phyloP scores from a whole-genome alignment of 2,329 filamentous ascomycete species.

The Aspergillus piperis region DNA sequence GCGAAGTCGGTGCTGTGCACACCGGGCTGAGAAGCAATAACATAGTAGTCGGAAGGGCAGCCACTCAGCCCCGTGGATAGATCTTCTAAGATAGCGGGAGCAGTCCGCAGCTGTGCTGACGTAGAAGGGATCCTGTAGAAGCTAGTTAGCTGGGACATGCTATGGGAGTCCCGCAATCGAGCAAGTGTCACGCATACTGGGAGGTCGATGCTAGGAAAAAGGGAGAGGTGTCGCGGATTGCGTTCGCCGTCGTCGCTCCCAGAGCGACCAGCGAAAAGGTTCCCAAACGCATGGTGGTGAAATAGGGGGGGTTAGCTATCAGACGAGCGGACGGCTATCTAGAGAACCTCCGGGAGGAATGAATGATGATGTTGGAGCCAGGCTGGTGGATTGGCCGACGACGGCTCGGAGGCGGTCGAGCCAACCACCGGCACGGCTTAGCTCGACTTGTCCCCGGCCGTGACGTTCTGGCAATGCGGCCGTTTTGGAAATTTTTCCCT shows the following conservation, averaged over 20 bases:
- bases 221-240: conserved; percentile 84
- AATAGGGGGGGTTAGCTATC: conserved; percentile 15
- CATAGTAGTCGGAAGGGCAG: conserved; percentile 75
- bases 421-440: conserved; percentile 29
- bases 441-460: conserved; percentile 19
- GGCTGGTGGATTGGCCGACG: conserved; percentile 25
- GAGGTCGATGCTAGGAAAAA: conserved; percentile 86
- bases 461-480: conserved; percentile 3
- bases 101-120: conserved; percentile 47
- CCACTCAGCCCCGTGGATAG: conserved; percentile 54
- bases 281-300: conserved; percentile 44
- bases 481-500: not conserved
- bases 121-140: conserved; percentile 40
- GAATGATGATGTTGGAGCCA: conserved; percentile 30
- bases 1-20: conserved; percentile 70
- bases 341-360: conserved; percentile 24
- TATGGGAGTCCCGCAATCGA: conserved; percentile 9
- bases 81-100: conserved; percentile 45
- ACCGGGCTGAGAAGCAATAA: conserved; percentile 76
- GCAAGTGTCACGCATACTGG: conserved; percentile 58
- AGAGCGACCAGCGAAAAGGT: conserved; percentile 51
- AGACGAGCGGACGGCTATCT: conserved; percentile 16
- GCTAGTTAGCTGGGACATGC: conserved; percentile 27
- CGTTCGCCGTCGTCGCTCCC: conserved; percentile 62
- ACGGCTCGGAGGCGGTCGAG: conserved; percentile 40